phyloP scores from a whole-genome alignment of 257 asterid genomes.

The Plantago major region DNA sequence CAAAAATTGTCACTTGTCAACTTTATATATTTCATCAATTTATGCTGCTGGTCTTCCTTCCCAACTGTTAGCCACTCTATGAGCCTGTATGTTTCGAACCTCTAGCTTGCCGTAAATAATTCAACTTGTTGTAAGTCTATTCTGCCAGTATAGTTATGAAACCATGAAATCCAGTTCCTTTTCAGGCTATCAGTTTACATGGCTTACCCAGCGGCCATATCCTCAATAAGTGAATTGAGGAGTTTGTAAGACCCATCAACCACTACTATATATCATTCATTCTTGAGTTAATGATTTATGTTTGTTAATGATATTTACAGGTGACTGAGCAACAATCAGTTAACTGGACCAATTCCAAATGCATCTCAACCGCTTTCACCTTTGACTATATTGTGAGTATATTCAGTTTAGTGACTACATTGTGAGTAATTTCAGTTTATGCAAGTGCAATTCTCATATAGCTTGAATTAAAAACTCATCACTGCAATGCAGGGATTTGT shows the following conservation, averaged over 20 bases:
- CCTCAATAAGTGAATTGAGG: constrained; percentile 50
- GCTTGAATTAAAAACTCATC: neutral
- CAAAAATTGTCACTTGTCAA: too few species aligned
- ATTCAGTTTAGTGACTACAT: too few species aligned
- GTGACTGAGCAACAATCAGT: constrained; percentile 54
- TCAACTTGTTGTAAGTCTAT: neutral
- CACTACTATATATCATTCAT: neutral
- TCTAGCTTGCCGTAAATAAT: constrained; percentile 7
- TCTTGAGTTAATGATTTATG: too few species aligned
- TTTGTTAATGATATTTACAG: constrained; percentile 33
- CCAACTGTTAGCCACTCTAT: constrained; percentile 59
- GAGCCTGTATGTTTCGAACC: constrained; percentile 56
- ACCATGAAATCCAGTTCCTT: constrained; percentile 40
- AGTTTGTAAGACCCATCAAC: constrained; percentile 49
- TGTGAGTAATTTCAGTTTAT: constrained; percentile 11
- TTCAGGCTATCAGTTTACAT: constrained; percentile 64
- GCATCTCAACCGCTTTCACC: constrained; percentile 47
- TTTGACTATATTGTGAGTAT: constrained; percentile 53
- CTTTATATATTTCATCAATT: too few species aligned
- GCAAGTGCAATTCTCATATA: constrained; percentile 5
- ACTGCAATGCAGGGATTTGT: constrained; percentile 60
- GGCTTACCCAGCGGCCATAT: constrained; percentile 50
- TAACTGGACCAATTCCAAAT: constrained; percentile 78
- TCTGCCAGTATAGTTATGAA: constrained; percentile 9
- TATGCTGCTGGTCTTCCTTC: constrained; percentile 68